Conservation (phyloP, 345 rosid species). For the Durio zibethinus region DNA sequence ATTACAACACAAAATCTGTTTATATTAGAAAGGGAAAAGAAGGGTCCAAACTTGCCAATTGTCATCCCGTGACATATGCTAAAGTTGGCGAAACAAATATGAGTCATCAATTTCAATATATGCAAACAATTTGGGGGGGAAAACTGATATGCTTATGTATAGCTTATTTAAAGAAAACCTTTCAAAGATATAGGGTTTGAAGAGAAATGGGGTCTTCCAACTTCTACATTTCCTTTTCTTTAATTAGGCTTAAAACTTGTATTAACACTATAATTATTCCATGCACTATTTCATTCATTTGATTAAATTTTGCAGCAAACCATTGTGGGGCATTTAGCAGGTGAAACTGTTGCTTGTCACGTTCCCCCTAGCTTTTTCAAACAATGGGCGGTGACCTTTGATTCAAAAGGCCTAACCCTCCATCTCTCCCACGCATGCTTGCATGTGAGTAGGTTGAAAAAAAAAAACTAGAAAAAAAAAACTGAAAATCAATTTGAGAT, state of each 20-base stretch:
- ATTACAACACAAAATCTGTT: neutral
- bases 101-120: neutral
- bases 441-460: slow-evolving; percentile 9
- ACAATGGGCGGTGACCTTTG: neutral
- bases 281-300: neutral
- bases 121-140: neutral
- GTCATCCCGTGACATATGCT: slow-evolving; percentile 1
- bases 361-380: slow-evolving; percentile 4
- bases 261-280: neutral
- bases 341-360: neutral
- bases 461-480: too few species aligned
- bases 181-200: neutral
- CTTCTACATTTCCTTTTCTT: neutral
- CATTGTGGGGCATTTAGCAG: neutral
- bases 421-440: neutral
- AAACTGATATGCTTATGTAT: too few species aligned
- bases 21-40: neutral
- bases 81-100: neutral
- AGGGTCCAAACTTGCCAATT: neutral
- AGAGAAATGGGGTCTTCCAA: neutral
- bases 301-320: neutral
- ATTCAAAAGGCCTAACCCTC: neutral
- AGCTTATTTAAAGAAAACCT: too few species aligned
- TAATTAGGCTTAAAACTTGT: neutral
- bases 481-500: too few species aligned